Percentiles rank a stretch among this genome's conserved stretches.
phyloP scores from a whole-genome alignment of 352 stramenopile genomes.

The Globisporangium ultimum region DNA sequence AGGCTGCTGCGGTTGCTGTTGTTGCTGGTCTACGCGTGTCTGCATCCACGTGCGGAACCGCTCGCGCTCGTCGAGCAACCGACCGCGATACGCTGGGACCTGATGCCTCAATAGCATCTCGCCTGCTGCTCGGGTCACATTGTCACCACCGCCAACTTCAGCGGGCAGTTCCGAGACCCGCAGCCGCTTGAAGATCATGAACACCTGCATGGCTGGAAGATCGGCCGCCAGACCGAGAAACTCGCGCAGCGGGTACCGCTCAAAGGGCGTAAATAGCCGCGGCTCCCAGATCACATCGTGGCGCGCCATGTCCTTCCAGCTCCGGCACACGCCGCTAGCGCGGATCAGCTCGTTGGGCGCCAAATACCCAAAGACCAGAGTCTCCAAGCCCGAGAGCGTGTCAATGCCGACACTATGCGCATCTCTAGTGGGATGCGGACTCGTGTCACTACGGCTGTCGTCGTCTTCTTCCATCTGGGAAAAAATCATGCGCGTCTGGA shows the following conservation, averaged over 20 bases:
- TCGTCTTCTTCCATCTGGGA: constrained; percentile 28
- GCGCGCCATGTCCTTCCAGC: constrained; percentile 48
- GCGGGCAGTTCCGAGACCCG: constrained; percentile 25
- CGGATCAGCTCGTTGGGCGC: constrained; percentile 37
- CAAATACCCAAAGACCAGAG: constrained; percentile 63
- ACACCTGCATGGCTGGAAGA: constrained; percentile 69
- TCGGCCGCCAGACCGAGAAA: constrained; percentile 40
- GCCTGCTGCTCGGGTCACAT: not conserved
- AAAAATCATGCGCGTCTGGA: constrained; percentile 55
- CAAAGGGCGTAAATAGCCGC: constrained; percentile 48
- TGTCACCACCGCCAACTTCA: not conserved
- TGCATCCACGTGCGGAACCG: constrained; percentile 12
- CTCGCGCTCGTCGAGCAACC: constrained; percentile 15
- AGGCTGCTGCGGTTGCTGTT: too few species aligned
- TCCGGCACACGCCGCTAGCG: constrained; percentile 45
- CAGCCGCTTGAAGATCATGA: constrained; percentile 64
- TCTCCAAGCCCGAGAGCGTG: constrained; percentile 50
- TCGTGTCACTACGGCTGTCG: not conserved
- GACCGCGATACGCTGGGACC: constrained; percentile 1
- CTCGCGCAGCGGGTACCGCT: constrained; percentile 58
- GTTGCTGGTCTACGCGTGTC: not conserved
- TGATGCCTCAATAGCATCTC: not conserved
- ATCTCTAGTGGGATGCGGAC: not conserved
- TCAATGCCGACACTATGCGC: constrained; percentile 30
- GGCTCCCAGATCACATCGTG: constrained; percentile 70